Evolutionary conservation across 2,329 filamentous ascomycete genomes (phyloP), one percentile per base, ranked within the genome.

Genomic region (Chrysoporthe cubensis): DNA sequence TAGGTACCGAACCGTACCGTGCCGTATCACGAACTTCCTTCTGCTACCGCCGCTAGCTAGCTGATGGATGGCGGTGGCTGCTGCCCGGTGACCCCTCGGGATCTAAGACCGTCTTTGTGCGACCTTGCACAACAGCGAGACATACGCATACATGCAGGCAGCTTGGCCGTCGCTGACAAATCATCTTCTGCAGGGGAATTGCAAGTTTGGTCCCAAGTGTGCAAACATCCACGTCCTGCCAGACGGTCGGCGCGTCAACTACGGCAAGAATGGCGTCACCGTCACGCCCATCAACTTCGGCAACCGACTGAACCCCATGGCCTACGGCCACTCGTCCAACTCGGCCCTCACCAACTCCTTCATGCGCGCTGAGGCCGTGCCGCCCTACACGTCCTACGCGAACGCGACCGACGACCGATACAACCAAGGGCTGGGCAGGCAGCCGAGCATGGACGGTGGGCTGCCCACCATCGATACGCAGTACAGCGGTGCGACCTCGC

Each of bases 141-240:
- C 63, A 48, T 2, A 18, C 42, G n/a, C 40, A n/a, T 26, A 60
- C 57, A 43, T 43, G 40, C 18, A 43, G 26, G 9, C 40, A 9
- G 34, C 21, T 14, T 56, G 8, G 34, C 32, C 16, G 18, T 3
- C 18, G 37, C 32, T 58, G 64, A 66, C 42, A 34, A 8, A 26
- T n/a, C 61, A 21, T 42, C 54, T 44, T 48, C 16, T 62, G 66
- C 64, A 97, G 93, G 96, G 96, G 73, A 97, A 97, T 81, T 99
- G 96, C 89, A 98, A 98, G 80, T 99, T 98, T 78, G 96, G 96
- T 71, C 92, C 93, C 71, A 98, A 98, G 81, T 99, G 96, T 84
- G 95, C 95, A 76, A 93, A 98, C 76, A 93, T 96, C 72, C 96
- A 99, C 80, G 91, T 98, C 75, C 90, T 97, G 61, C 94, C 94